Evolutionary conservation across 495 filamentous ascomycete genomes (phyloP).

Genomic region (Lophium mytilinum): DNA sequence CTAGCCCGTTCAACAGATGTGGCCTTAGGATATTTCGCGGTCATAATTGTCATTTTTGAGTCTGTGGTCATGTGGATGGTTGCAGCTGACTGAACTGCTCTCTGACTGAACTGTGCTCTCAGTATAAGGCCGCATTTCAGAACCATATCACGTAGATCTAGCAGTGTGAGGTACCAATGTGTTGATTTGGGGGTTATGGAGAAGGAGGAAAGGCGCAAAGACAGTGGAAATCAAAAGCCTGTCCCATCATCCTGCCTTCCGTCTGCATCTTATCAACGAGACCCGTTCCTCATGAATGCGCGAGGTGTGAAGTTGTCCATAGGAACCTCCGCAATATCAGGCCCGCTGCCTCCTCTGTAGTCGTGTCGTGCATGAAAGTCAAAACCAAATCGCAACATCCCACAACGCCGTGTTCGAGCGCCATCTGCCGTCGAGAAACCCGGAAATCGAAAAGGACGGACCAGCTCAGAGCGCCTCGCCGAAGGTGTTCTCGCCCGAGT

Average conservation of each 20-base stretch:
- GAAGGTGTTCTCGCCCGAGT: constrained; percentile 99
- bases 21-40: too few relatives aligned
- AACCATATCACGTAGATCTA: too few relatives aligned
- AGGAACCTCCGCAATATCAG: too few relatives aligned
- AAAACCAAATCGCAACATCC: neutral
- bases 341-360: too few relatives aligned
- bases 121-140: too few relatives aligned
- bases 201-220: neutral
- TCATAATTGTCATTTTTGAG: too few relatives aligned
- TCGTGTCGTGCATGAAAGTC: neutral
- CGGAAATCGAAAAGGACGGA: neutral
- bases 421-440: neutral
- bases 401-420: neutral
- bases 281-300: neutral
- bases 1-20: too few relatives aligned
- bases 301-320: too few relatives aligned
- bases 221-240: neutral
- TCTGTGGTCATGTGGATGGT: too few relatives aligned
- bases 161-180: neutral
- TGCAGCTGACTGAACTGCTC: too few relatives aligned
- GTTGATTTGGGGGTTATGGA: neutral
- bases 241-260: constrained; percentile 15
- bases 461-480: constrained; percentile 42
- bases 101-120: too few relatives aligned
- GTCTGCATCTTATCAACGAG: constrained; percentile 3